Percentiles rank a stretch among this genome's conserved stretches.
Conservation (phyloP, 345 rosid genomes). For the Eucalyptus viminalis region DNA sequence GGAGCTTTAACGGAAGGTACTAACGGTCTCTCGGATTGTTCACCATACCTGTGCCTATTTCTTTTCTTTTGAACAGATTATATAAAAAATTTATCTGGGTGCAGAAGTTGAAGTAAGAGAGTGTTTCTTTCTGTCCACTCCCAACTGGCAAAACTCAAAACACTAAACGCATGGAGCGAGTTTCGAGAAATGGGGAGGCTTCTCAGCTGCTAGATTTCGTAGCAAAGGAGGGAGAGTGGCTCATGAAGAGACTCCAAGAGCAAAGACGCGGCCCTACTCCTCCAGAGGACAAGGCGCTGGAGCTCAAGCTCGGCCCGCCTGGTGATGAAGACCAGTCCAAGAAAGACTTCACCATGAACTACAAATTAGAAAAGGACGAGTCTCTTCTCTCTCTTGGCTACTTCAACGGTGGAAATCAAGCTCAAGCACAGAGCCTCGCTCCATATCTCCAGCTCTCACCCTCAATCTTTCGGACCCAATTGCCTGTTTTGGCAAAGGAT, state of each 20-base stretch:
- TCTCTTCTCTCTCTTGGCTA: constrained; percentile 36
- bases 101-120: not conserved
- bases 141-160: not conserved
- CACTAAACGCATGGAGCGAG: not conserved
- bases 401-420: constrained; percentile 3
- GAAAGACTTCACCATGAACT: not conserved
- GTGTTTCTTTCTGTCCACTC: not conserved
- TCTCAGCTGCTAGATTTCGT: constrained; percentile 29
- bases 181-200: not conserved
- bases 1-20: not conserved
- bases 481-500: not conserved
- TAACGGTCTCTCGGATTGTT: not conserved
- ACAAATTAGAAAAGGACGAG: not conserved
- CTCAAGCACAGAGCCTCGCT: not conserved
- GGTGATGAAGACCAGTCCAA: constrained; percentile 30
- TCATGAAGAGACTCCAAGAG: constrained; percentile 5
- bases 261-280: constrained; percentile 7
- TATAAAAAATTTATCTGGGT: not conserved
- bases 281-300: constrained; percentile 62
- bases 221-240: constrained; percentile 40
- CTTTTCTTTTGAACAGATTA: not conserved
- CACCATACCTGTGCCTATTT: not conserved
- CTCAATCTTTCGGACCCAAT: not conserved
- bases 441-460: not conserved
- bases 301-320: constrained; percentile 90